Percentiles rank a stretch among this genome's conserved stretches.
Evolutionary conservation across 2,329 filamentous ascomycete species (phyloP).

Genomic region (Cladobotryum protrusum): DNA sequence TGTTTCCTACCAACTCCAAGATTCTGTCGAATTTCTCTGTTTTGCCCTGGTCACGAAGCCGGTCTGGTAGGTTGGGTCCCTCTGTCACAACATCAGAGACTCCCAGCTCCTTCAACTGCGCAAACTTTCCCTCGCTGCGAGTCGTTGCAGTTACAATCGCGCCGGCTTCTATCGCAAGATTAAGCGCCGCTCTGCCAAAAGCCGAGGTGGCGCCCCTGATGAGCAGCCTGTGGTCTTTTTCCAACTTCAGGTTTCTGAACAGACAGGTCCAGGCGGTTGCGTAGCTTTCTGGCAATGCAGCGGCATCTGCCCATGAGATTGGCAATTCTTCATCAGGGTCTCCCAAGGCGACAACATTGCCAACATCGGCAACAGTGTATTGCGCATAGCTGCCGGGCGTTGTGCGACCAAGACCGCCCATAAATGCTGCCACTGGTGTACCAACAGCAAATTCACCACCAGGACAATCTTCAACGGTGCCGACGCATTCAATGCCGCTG

Average conservation of each 20-base stretch:
- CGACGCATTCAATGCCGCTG: conserved; percentile 36
- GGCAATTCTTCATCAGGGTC: conserved; percentile 1
- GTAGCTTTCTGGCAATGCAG: conserved; percentile 6
- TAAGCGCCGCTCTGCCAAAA: conserved; percentile 6
- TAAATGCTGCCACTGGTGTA: conserved; percentile 30
- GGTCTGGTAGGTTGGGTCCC: not conserved
- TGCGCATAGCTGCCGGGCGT: conserved; percentile 34
- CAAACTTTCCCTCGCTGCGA: not conserved
- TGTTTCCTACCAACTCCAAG: conserved; percentile 6
- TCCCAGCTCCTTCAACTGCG: conserved; percentile 1
- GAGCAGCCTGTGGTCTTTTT: conserved; percentile 2
- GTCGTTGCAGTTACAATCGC: conserved; percentile 7
- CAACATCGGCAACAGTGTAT: not conserved
- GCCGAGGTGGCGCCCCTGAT: conserved; percentile 10
- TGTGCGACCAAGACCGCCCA: conserved; percentile 38
- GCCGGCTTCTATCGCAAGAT: conserved; percentile 9
- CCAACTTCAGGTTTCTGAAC: conserved; percentile 3
- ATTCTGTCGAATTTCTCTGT: conserved; percentile 8
- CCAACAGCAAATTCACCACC: conserved; percentile 26
- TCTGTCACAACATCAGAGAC: conserved; percentile 3
- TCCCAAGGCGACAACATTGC: conserved; percentile 3
- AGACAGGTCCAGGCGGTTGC: conserved; percentile 7
- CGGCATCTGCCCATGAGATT: conserved; percentile 4
- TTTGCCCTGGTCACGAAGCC: not conserved
- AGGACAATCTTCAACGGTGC: conserved; percentile 31